phyloP scores from a whole-genome alignment of 202 grass and related monocot genomes.

The Cymbopogon flexuosus region DNA sequence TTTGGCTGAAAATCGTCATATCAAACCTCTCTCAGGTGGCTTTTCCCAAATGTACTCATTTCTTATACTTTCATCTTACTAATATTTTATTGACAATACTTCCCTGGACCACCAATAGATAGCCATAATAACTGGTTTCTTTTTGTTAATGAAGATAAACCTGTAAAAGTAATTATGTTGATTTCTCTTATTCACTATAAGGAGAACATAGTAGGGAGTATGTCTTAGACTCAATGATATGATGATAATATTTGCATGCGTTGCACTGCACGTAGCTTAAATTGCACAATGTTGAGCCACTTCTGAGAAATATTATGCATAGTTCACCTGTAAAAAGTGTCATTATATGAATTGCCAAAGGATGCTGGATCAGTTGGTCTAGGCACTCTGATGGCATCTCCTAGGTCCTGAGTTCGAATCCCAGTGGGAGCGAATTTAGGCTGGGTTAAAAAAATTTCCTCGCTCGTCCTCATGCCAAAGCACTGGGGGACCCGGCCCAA shows the following conservation, averaged over 20 bases:
- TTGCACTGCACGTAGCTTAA: background rate
- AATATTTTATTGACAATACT: slow-evolving; percentile 24
- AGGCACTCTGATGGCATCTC: too few relatives aligned
- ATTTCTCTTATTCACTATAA: background rate
- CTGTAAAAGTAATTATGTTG: background rate
- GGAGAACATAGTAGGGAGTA: background rate
- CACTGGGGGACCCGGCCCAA: too few relatives aligned
- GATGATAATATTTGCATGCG: background rate
- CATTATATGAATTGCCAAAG: background rate
- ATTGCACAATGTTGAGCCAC: background rate
- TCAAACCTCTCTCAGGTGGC: slow-evolving; percentile 76
- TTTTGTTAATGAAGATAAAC: background rate
- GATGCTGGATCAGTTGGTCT: too few relatives aligned
- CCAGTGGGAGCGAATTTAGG: too few relatives aligned
- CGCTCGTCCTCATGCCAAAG: too few relatives aligned
- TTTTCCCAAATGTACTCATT: slow-evolving; percentile 58
- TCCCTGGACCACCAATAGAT: background rate
- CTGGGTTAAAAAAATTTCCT: too few relatives aligned
- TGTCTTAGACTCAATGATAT: background rate
- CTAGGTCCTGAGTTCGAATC: too few relatives aligned
- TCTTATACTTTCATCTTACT: slow-evolving; percentile 51
- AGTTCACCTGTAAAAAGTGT: background rate
- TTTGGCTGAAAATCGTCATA: slow-evolving; percentile 69
- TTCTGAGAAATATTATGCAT: slow-evolving; percentile 22
- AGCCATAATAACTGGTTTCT: background rate